Percentiles rank a stretch among this genome's conserved stretches.
Evolutionary conservation across 441 rosid genomes (phyloP).

Genomic region (Arabidopsis lyrata): DNA sequence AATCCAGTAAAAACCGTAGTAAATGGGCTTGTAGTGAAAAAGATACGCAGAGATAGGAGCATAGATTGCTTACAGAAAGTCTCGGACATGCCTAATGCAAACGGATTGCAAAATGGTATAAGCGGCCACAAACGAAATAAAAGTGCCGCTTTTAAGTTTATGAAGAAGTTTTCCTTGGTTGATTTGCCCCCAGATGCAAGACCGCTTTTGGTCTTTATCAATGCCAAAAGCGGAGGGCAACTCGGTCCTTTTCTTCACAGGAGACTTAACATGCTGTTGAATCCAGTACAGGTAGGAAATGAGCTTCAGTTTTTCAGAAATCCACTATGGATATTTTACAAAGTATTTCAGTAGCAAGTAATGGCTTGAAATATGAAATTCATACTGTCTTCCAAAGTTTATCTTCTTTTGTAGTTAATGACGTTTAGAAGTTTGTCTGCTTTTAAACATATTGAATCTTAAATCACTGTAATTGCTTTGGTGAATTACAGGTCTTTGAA

Average conservation of each 20-base stretch:
- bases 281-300: conserved; percentile 67
- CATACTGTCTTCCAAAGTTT: neutral
- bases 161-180: conserved; percentile 53
- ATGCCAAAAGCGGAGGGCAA: conserved; percentile 77
- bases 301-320: conserved; percentile 18
- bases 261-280: conserved; percentile 70
- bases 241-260: conserved; percentile 68
- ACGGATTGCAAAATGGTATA: conserved; percentile 45
- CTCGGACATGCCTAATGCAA: conserved; percentile 37
- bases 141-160: conserved; percentile 38
- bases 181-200: conserved; percentile 64
- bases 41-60: conserved; percentile 53
- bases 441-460: neutral
- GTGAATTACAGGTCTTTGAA: conserved; percentile 60
- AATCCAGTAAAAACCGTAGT: conserved; percentile 48
- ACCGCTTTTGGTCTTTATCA: conserved; percentile 74
- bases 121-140: conserved; percentile 46
- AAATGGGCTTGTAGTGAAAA: conserved; percentile 57
- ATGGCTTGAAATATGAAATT: conserved; percentile 14
- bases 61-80: conserved; percentile 48
- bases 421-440: conserved; percentile 1
- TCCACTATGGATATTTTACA: conserved; percentile 3
- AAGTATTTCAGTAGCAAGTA: neutral
- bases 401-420: neutral
- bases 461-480: conserved; percentile 1